phyloP scores from a whole-genome alignment of 2,329 filamentous ascomycete genomes.

The Cercospora sojina region DNA sequence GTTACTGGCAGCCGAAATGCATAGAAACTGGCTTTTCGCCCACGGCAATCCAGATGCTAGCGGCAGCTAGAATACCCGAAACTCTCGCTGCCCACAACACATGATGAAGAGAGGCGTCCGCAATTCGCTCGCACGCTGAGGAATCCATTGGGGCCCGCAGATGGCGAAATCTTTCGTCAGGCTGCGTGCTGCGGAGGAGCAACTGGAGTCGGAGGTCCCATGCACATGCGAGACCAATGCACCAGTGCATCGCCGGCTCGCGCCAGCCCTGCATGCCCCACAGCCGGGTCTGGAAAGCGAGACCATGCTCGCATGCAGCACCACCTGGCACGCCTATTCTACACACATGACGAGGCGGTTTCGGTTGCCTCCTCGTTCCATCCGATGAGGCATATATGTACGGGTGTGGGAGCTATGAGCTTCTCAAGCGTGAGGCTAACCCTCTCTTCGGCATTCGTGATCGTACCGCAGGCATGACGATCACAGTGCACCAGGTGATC shows the following conservation, averaged over 20 bases:
- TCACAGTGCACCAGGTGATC: not conserved
- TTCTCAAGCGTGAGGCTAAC: not conserved
- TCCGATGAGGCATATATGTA: not conserved
- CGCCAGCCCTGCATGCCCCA: not conserved
- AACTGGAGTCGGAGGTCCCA: not conserved
- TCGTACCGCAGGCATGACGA: not conserved
- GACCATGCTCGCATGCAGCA: not conserved
- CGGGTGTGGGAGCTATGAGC: not conserved
- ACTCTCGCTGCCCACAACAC: not conserved
- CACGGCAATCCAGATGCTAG: constrained; percentile 2
- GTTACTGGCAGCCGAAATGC: not conserved
- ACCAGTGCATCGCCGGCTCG: not conserved
- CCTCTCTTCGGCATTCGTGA: not conserved
- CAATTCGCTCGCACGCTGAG: not conserved
- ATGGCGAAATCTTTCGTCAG: constrained; percentile 8
- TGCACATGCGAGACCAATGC: not conserved
- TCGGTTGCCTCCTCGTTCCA: not conserved
- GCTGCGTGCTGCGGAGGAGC: not conserved
- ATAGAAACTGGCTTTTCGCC: constrained; percentile 8
- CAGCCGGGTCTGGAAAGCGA: not conserved
- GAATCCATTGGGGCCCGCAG: constrained; percentile 4
- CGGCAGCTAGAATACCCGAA: constrained; percentile 1
- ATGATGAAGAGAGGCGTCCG: not conserved
- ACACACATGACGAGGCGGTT: not conserved
- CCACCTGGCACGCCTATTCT: not conserved